Conservation (phyloP, 192 early-diverging fungal genomes). For the Podila epigama region DNA sequence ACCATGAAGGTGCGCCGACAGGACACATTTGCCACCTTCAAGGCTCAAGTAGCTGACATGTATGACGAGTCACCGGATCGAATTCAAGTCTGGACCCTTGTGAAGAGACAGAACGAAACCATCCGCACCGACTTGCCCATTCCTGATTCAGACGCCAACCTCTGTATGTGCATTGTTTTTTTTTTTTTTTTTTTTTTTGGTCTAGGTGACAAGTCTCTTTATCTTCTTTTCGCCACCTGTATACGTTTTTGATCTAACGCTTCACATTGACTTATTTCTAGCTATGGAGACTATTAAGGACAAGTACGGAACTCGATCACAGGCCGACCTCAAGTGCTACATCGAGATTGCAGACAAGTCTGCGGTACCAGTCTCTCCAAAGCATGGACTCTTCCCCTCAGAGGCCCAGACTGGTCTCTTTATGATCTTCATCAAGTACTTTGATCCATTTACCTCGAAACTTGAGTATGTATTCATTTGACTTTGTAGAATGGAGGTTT, state of each 20-base stretch:
- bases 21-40: slow-evolving; percentile 62
- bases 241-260: too few relatives aligned
- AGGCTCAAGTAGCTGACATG: slow-evolving; percentile 55
- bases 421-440: slow-evolving; percentile 89
- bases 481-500: neutral
- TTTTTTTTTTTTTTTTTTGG: too few relatives aligned
- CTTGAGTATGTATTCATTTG: slow-evolving; percentile 61
- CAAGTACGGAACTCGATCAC: slow-evolving; percentile 38
- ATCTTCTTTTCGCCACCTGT: too few relatives aligned
- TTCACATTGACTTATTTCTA: too few relatives aligned
- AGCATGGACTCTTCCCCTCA: slow-evolving; percentile 11
- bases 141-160: slow-evolving; percentile 50
- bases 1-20: slow-evolving; percentile 62
- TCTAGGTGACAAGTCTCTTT: too few relatives aligned
- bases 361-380: slow-evolving; percentile 23
- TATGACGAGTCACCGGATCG: slow-evolving; percentile 55
- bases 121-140: slow-evolving; percentile 81
- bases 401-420: slow-evolving; percentile 34
- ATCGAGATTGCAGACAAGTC: slow-evolving; percentile 44
- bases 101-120: slow-evolving; percentile 93
- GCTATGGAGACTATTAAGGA: slow-evolving; percentile 50
- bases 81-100: slow-evolving; percentile 87
- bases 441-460: slow-evolving; percentile 66
- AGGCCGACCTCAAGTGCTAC: slow-evolving; percentile 49
- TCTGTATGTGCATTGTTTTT: slow-evolving; percentile 44